A percentile compares a stretch with the other conserved stretches of the same genome.
These are phyloP conservation scores for Fusarium sp. DNA, from an alignment of 2,329 filamentous ascomycete species.

Conservation along the genomic window DNA sequence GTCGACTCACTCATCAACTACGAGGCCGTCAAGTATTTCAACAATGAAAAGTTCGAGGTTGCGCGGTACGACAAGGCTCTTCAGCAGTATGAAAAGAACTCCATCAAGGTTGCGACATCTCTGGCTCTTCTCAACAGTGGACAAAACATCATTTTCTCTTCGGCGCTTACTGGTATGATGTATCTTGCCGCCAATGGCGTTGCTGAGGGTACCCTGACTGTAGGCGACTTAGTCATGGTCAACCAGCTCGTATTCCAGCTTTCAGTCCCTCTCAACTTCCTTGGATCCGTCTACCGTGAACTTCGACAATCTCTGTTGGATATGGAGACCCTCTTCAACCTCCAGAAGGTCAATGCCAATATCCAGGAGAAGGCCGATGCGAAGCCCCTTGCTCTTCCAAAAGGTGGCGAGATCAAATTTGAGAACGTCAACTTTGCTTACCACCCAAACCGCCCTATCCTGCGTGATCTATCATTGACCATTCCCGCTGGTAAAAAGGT, in stretches of 20 bases:
- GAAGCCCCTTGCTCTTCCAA: conserved; percentile 76
- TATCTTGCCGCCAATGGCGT: conserved; percentile 94
- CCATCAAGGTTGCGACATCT: conserved; percentile 96
- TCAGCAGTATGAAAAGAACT: conserved; percentile 88
- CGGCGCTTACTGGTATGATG: conserved; percentile 96
- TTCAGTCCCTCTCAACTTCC: conserved; percentile 95
- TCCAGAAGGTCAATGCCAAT: conserved; percentile 94
- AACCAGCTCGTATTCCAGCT: conserved; percentile 99
- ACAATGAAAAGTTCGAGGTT: conserved; percentile 97
- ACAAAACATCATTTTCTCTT: conserved; percentile 97
- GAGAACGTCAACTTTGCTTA: conserved; percentile 97
- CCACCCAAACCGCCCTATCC: conserved; percentile 85
- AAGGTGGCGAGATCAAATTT: conserved; percentile 90
- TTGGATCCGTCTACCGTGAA: conserved; percentile 98
- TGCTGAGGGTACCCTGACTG: conserved; percentile 82
- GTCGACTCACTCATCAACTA: conserved; percentile 99
- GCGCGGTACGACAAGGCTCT: conserved; percentile 89
- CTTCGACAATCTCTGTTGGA: conserved; percentile 93
- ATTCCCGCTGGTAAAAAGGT: conserved; percentile 97
- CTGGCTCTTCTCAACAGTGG: conserved; percentile 93
- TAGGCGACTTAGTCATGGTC: conserved; percentile 97
- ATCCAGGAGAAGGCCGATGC: conserved; percentile 84
- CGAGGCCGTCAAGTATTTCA: conserved; percentile 99
- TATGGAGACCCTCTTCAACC: conserved; percentile 98
- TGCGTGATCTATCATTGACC: conserved; percentile 85